Percentiles rank a stretch among this genome's conserved stretches.
Evolutionary conservation across 1,284 basidiomycete species (phyloP).

Genomic region (Coriolopsis trogii): DNA sequence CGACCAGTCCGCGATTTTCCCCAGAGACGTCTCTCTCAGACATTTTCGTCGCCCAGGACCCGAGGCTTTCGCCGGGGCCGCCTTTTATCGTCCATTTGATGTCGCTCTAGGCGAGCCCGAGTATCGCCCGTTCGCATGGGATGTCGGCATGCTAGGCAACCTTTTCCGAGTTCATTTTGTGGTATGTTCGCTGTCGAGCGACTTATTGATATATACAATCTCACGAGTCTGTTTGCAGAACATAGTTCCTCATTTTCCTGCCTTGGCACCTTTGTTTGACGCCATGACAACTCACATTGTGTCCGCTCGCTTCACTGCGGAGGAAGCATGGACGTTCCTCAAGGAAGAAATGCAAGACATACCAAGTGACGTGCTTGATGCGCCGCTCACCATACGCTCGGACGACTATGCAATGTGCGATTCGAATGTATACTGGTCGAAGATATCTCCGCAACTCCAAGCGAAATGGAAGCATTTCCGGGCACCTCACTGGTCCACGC

Average conservation of each 20-base stretch:
- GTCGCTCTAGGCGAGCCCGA: not conserved
- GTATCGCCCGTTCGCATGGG: conserved; percentile 20
- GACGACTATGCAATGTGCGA: too few species aligned
- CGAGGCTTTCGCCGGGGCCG: not conserved
- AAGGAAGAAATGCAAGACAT: too few species aligned
- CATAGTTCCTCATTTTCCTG: not conserved
- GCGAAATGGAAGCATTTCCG: too few species aligned
- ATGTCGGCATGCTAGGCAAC: conserved; percentile 14
- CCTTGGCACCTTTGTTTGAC: conserved; percentile 11
- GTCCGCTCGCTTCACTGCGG: conserved; percentile 4
- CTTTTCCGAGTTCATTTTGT: conserved; percentile 8
- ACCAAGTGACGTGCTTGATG: too few species aligned
- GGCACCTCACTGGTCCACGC: too few species aligned
- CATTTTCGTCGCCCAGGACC: conserved; percentile 3
- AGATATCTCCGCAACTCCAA: too few species aligned
- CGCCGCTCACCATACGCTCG: too few species aligned
- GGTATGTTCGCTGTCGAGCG: not conserved
- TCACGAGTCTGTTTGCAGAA: not conserved
- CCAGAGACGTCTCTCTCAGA: not conserved
- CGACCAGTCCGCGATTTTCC: conserved; percentile 10
- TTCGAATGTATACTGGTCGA: too few species aligned
- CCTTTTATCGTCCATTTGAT: conserved; percentile 3
- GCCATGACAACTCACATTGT: conserved; percentile 10
- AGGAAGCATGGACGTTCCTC: too few species aligned
- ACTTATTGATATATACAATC: too few species aligned